Base-by-base conservation (phyloP, 345 rosid species). In the Excoecaria agallocha region DNA sequence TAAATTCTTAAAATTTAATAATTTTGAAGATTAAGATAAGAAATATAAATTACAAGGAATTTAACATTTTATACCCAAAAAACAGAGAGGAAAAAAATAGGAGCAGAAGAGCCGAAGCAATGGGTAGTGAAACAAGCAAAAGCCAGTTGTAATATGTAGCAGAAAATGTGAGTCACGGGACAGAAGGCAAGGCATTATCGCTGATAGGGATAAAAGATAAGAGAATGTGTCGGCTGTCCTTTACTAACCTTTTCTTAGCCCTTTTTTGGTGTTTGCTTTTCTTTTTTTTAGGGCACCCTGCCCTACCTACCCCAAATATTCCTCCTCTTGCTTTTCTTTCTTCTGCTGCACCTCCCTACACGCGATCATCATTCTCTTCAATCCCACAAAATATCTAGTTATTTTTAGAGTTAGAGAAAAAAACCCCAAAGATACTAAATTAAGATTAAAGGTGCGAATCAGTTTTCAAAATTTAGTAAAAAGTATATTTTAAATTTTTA, bases 211-310 rank as follows among this genome's bases (percentile, higher is more conserved):
- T 38, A 35, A 15, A 73, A 12, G 38, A 1, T 10, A 8, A 22
- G 63, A 52, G 52, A 54, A 7, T 3, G 78, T 35, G 78, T 46
- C 72, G 72, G 72, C 22, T 30, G 59, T 38, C 19, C 39, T 39
- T 46, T 62, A 37, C 37, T 38, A 13, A 48, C 68, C 51, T 5
- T 20, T 12, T 3, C 0, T 41, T 41, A 41, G 45, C 7, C 45
- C 3, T 43, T 43, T 43, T 43, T 43, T 43, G 5, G 10, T 8
- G 48, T 8, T 43, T 25, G 2, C n/a, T 58, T 8, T 17, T 15
- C 38, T 7, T 3, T 6, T 11, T 1, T 17, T 19, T 10, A 25
- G 59, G 71, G 71, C 71, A 10, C 48, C 43, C 17, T 39, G 8
- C 30, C 30, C 30, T 30, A 30, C 30, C 30, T 30, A 30, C 30